Percentiles rank a stretch among this genome's conserved stretches.
Conservation (phyloP, 2,329 filamentous ascomycete species). For the Trichoderma koningii region DNA sequence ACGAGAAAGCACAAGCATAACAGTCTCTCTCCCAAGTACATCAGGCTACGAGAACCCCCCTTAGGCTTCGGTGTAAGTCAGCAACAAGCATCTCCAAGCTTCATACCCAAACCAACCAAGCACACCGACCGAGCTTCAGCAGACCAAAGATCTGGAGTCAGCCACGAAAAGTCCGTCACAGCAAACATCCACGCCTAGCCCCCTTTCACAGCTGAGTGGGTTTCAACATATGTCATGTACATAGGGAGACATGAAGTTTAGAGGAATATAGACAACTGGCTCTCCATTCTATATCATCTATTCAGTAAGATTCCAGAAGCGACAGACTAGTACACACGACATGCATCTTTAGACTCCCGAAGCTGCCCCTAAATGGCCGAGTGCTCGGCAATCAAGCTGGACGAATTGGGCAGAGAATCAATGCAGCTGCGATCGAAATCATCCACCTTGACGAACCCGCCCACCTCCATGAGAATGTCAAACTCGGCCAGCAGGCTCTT, state of each 20-base stretch:
- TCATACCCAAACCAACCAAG: not conserved
- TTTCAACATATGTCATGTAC: not conserved
- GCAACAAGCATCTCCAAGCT: too few species aligned
- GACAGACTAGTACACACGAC: not conserved
- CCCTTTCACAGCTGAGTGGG: not conserved
- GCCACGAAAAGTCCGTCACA: not conserved
- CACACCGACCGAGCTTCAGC: not conserved
- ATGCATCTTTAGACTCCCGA: too few species aligned
- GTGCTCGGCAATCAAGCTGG: slow-evolving; percentile 22
- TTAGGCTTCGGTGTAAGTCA: slow-evolving; percentile 16
- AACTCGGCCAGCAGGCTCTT: slow-evolving; percentile 23
- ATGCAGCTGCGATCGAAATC: slow-evolving; percentile 18
- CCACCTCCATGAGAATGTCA: slow-evolving; percentile 26
- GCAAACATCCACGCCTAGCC: slow-evolving; percentile 41
- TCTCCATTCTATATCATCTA: too few species aligned
- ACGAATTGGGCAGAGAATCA: slow-evolving; percentile 20
- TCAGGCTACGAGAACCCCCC: slow-evolving; percentile 16
- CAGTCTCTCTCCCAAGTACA: slow-evolving; percentile 4
- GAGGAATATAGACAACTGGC: too few species aligned
- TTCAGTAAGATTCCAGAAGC: too few species aligned
- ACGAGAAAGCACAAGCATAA: too few species aligned
- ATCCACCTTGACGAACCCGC: slow-evolving; percentile 3
- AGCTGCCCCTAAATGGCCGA: not conserved
- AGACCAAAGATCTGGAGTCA: not conserved
- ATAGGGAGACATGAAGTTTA: not conserved